Conservation (phyloP, 352 stramenopile genomes). For the Phytophthora pinifolia region DNA sequence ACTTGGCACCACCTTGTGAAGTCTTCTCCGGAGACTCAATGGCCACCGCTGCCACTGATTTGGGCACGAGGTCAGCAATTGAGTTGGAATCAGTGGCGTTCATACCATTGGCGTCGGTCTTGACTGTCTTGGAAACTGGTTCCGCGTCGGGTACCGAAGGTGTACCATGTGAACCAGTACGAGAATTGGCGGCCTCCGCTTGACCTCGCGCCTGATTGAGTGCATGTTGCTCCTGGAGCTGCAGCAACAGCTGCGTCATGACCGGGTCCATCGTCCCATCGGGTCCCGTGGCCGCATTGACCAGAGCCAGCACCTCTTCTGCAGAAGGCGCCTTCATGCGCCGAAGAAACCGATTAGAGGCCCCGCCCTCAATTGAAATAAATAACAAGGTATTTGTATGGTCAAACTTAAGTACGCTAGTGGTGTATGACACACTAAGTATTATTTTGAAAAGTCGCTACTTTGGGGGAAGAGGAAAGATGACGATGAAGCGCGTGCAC, state of each 20-base stretch:
- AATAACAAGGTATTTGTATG: not conserved
- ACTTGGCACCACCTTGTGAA: not conserved
- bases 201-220: slow-evolving; percentile 28
- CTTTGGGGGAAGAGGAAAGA: slow-evolving; percentile 6
- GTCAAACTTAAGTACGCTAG: not conserved
- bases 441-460: slow-evolving; percentile 10
- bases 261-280: slow-evolving; percentile 38
- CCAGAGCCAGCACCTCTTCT: slow-evolving; percentile 62
- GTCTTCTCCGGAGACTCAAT: slow-evolving; percentile 8
- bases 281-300: slow-evolving; percentile 38
- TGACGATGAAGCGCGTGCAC: slow-evolving; percentile 31
- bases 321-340: slow-evolving; percentile 47
- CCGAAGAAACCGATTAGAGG: slow-evolving; percentile 29
- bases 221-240: slow-evolving; percentile 44
- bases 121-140: slow-evolving; percentile 3
- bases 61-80: slow-evolving; percentile 33
- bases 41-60: slow-evolving; percentile 24
- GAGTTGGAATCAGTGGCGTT: not conserved
- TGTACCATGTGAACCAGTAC: not conserved
- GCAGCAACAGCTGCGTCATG: slow-evolving; percentile 62
- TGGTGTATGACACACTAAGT: slow-evolving; percentile 2
- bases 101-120: not conserved
- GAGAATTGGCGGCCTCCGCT: slow-evolving; percentile 5
- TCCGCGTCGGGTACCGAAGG: not conserved
- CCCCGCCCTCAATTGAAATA: slow-evolving; percentile 9